Evolutionary conservation across 164 flowering plant genomes (phyloP).

Genomic region (Magnolia officinalis): DNA sequence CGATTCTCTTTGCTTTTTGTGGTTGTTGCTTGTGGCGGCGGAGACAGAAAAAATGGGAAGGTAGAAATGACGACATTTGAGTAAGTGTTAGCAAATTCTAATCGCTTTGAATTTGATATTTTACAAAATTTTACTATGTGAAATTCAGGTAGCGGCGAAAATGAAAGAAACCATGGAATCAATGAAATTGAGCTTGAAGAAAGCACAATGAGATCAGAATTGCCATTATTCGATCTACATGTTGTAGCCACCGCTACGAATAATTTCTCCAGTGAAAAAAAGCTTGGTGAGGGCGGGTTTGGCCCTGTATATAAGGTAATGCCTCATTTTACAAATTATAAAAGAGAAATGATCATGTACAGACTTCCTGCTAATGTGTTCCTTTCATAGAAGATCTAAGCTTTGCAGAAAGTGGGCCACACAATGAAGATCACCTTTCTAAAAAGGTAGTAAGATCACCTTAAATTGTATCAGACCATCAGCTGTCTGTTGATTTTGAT

Average conservation of each 20-base stretch:
- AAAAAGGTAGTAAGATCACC: too few species aligned
- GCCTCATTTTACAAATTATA: neutral
- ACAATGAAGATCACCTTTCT: too few species aligned
- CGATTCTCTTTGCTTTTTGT: constrained; percentile 25
- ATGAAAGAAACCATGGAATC: neutral
- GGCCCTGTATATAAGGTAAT: constrained; percentile 11
- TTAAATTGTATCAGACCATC: too few species aligned
- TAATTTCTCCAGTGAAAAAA: constrained; percentile 5
- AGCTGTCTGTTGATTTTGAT: too few species aligned
- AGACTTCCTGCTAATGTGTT: neutral
- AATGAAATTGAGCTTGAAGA: constrained; percentile 18
- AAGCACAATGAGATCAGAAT: neutral
- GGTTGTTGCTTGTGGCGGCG: constrained; percentile 8
- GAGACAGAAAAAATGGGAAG: constrained; percentile 11
- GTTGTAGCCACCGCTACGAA: neutral
- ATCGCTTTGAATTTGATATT: constrained; percentile 18
- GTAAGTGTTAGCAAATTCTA: constrained; percentile 23
- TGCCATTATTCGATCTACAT: neutral
- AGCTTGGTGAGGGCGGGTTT: constrained; percentile 13
- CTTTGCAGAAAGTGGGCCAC: neutral
- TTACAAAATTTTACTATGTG: constrained; percentile 15
- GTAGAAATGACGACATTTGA: constrained; percentile 2
- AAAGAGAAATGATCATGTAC: neutral
- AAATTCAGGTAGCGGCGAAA: constrained; percentile 20
- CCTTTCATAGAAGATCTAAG: neutral